A percentile compares a stretch with the other conserved stretches of the same genome.
Conservation (phyloP, 257 asterid species). For the Scutellaria baicalensis region DNA sequence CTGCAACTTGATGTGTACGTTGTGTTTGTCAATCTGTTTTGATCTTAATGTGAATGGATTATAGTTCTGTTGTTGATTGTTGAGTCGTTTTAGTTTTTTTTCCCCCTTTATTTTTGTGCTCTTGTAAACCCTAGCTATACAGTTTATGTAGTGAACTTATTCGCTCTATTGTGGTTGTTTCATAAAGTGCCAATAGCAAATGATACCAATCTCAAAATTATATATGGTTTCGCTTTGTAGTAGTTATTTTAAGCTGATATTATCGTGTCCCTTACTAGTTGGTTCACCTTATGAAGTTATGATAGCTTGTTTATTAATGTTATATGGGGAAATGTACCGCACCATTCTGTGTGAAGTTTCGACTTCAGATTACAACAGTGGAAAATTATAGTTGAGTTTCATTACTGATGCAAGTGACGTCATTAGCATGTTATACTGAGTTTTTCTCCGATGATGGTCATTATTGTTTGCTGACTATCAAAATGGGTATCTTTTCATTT, state of each 20-base stretch:
- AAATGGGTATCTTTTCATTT: neutral
- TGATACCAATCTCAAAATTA: neutral
- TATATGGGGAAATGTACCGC: neutral
- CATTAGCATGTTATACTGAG: neutral
- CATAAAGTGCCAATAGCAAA: neutral
- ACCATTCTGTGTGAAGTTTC: slow-evolving; percentile 5
- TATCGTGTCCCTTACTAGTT: neutral
- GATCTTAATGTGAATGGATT: neutral
- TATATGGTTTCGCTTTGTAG: neutral
- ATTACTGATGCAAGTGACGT: neutral
- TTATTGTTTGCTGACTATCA: neutral
- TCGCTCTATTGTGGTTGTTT: neutral
- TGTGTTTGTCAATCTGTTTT: neutral
- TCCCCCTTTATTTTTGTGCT: neutral
- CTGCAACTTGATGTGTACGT: neutral
- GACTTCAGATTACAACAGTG: neutral
- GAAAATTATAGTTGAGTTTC: neutral
- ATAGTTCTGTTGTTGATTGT: neutral
- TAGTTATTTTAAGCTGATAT: neutral
- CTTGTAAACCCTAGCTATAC: slow-evolving; percentile 9
- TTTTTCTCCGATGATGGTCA: neutral
- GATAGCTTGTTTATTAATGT: neutral
- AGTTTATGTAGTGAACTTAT: neutral
- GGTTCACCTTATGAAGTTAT: neutral
- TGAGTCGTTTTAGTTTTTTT: neutral